Evolutionary conservation across 352 stramenopile species (phyloP).

Genomic region (Phytopythium chamaehyphon): DNA sequence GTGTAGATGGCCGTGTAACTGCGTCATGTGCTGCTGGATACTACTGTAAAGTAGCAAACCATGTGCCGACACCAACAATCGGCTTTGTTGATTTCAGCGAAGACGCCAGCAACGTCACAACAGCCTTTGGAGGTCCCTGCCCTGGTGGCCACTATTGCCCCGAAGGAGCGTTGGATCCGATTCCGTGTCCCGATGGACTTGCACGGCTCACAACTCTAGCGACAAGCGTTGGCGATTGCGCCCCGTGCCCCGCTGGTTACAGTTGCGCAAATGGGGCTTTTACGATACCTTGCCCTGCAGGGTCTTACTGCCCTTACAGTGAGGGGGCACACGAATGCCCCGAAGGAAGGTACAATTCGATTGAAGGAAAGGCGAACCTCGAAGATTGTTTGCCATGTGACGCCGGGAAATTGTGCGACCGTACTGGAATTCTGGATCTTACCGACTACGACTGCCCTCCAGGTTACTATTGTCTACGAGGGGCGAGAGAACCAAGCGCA

Average conservation of each 20-base stretch:
- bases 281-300: constrained; percentile 59
- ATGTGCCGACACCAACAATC: constrained; percentile 40
- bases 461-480: constrained; percentile 66
- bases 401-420: constrained; percentile 71
- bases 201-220: constrained; percentile 51
- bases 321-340: constrained; percentile 48
- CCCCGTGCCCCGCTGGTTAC: constrained; percentile 78
- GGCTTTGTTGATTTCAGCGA: constrained; percentile 7
- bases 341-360: constrained; percentile 53
- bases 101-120: not conserved
- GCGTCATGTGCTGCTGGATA: constrained; percentile 77
- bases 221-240: constrained; percentile 54
- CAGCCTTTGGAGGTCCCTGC: constrained; percentile 54
- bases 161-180: constrained; percentile 59
- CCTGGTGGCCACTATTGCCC: constrained; percentile 75
- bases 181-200: constrained; percentile 57
- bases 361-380: constrained; percentile 24
- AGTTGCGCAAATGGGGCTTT: constrained; percentile 75
- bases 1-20: constrained; percentile 62
- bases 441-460: constrained; percentile 60
- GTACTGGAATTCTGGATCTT: constrained; percentile 53
- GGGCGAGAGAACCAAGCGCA: constrained; percentile 20
- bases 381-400: constrained; percentile 61
- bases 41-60: constrained; percentile 75
- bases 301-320: constrained; percentile 48